A percentile compares a stretch with the other conserved stretches of the same genome.
phyloP scores from a whole-genome alignment of 1,284 basidiomycete species.

The Melampsora occidentalis region DNA sequence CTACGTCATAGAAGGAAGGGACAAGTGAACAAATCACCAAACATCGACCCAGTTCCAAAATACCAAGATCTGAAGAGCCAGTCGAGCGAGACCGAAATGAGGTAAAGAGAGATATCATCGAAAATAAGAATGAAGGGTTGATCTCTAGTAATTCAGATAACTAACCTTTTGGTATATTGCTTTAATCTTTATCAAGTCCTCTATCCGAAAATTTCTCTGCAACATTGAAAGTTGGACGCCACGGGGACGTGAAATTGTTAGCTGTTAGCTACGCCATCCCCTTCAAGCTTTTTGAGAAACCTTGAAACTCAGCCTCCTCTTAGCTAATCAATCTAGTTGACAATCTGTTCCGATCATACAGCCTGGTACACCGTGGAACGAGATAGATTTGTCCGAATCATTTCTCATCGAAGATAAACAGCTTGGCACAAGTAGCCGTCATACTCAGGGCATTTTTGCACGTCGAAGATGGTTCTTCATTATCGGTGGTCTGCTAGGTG shows the following conservation, averaged over 20 bases:
- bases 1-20: no score
- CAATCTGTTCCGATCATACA: background rate
- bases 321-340: background rate
- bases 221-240: constrained; percentile 3
- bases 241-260: constrained; percentile 13
- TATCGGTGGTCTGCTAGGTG: constrained; percentile 35
- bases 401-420: constrained; percentile 12
- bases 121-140: no score
- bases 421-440: background rate
- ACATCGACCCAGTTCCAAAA: no score
- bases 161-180: no score
- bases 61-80: no score
- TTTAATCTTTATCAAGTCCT: no score
- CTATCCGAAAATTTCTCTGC: constrained; percentile 2
- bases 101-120: no score
- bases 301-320: background rate
- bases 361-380: constrained; percentile 23
- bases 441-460: constrained; percentile 19
- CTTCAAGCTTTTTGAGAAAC: background rate
- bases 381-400: constrained; percentile 12
- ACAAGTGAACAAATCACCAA: no score
- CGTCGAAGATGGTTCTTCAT: constrained; percentile 32
- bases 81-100: no score
- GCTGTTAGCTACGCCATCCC: background rate
- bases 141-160: no score